phyloP scores from a whole-genome alignment of 441 rosid species.

The Brassica balearica region DNA sequence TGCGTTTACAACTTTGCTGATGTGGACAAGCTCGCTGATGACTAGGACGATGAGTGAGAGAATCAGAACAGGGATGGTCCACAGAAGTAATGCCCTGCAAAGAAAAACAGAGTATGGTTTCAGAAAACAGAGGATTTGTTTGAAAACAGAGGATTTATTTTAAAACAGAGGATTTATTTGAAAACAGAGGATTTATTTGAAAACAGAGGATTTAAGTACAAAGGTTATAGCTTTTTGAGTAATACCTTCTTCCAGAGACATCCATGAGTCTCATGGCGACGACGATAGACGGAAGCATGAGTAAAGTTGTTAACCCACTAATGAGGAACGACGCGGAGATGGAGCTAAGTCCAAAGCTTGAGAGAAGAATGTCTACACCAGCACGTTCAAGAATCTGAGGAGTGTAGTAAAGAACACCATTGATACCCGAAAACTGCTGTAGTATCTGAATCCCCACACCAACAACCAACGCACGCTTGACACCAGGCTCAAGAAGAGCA shows the following conservation, averaged over 20 bases:
- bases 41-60: constrained; percentile 59
- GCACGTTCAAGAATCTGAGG: constrained; percentile 83
- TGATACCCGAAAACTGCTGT: constrained; percentile 83
- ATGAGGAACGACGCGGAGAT: constrained; percentile 78
- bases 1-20: constrained; percentile 55
- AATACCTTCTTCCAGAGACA: constrained; percentile 74
- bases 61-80: constrained; percentile 69
- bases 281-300: constrained; percentile 79
- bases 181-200: constrained; percentile 3
- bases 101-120: background rate
- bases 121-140: background rate
- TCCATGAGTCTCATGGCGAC: constrained; percentile 85
- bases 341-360: constrained; percentile 60
- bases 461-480: constrained; percentile 67
- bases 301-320: constrained; percentile 71
- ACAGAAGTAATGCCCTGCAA: constrained; percentile 65
- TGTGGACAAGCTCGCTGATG: constrained; percentile 51
- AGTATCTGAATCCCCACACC: constrained; percentile 78
- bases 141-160: background rate
- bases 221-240: background rate
- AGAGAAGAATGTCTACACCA: constrained; percentile 73
- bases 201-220: background rate
- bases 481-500: constrained; percentile 76
- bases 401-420: constrained; percentile 81
- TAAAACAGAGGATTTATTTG: background rate